Base-by-base conservation (phyloP, 768 basidiomycete species). In the Russula dissimulans region DNA sequence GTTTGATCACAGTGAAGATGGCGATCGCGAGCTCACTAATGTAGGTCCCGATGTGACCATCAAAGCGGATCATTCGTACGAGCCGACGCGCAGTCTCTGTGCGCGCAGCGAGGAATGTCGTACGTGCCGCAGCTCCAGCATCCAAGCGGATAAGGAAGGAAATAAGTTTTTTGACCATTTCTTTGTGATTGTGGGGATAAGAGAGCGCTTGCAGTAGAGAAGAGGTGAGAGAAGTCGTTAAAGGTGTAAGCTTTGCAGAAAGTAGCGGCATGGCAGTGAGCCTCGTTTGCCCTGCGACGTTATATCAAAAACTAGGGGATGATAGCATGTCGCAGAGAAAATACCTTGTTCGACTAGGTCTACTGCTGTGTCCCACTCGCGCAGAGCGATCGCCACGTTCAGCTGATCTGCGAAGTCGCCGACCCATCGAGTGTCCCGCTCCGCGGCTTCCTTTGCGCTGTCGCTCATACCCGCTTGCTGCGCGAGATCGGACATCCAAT, bases 1-100 rank as follows among this genome's bases (percentile, higher is more conserved):
- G 92, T 70, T 97, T 95, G 70, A 99, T 89, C 1, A 91, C 86
- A 0, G 94, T 97, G 67, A 98, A 98, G 59, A 87, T 83, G 0
- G 98, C 90, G 44, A 94, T 78, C 3, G 92, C 84, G 38, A 98
- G 77, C 68, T 97, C 91, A 38, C 84, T 86, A 50, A 98, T 80
- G 67, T 95, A 98, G 51, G 86, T 79, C 3, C 80, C 82, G 38
- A 95, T 84, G 67, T 94, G 84, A 3, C 95, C 95, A 65, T 95
- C 92, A 65, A 94, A 95, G 50, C 81, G 79, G 67, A 99, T 97
- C 67, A 84, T 87, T 49, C 95, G 79, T n/a, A 92, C 81, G 49
- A 91, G 82, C 42, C 80, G 79, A 56, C 81, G 79, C 67, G 97
- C 83, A 2, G 93, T 81, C 48, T 84, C 81, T 1, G 82, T 78